phyloP scores from a whole-genome alignment of 1,139 yeast genomes.

The Scheffersomyces segobiensis region DNA sequence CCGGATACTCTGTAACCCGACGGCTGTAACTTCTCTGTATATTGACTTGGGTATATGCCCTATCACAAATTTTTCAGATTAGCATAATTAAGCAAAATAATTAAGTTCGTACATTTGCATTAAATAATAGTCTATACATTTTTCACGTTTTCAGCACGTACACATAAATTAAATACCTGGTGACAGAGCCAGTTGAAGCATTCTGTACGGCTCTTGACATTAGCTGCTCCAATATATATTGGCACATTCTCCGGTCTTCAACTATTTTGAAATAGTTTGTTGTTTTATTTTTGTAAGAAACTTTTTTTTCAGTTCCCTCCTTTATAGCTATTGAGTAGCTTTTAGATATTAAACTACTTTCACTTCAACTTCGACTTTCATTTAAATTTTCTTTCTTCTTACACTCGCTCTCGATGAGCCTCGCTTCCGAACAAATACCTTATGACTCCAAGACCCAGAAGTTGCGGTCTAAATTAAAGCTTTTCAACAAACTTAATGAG shows the following conservation, averaged over 20 bases:
- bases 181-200: neutral
- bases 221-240: neutral
- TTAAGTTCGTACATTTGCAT: neutral
- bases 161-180: neutral
- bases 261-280: neutral
- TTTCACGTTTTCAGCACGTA: neutral
- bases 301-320: neutral
- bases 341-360: neutral
- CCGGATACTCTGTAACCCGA: neutral
- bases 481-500: constrained; percentile 4
- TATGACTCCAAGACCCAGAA: neutral
- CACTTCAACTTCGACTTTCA: neutral
- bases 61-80: neutral
- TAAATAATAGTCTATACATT: neutral
- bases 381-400: neutral
- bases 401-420: neutral
- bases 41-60: no score
- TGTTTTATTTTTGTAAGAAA: no score
- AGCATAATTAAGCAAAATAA: neutral
- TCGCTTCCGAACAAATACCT: neutral
- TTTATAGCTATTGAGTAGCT: neutral
- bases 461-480: constrained; percentile 3
- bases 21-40: neutral
- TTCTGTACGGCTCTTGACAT: neutral
- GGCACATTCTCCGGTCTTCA: neutral